These are phyloP conservation scores for Macrophomina pseudophaseolina DNA, from an alignment of 2,329 filamentous ascomycete species.

Conservation along the genomic window DNA sequence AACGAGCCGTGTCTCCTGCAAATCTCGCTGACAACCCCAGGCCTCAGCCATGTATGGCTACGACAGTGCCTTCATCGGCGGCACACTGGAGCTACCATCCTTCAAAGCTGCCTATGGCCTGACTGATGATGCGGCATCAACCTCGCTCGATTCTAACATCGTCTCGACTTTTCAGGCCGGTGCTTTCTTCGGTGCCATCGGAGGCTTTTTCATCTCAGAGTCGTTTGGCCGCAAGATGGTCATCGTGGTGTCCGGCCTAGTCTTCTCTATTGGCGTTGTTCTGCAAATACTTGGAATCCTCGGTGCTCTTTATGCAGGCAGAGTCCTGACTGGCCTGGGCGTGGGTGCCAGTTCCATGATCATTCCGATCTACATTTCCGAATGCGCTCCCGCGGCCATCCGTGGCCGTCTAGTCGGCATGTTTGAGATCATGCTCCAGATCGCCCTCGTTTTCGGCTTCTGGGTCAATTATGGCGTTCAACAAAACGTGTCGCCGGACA, in stretches of 20 bases:
- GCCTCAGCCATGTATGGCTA: slow-evolving; percentile 47
- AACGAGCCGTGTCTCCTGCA: too few relatives aligned
- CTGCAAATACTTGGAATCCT: slow-evolving; percentile 61
- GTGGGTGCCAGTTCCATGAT: slow-evolving; percentile 61
- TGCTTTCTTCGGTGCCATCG: slow-evolving; percentile 68
- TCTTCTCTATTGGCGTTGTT: slow-evolving; percentile 66
- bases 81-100: slow-evolving; percentile 64
- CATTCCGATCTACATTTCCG: slow-evolving; percentile 65
- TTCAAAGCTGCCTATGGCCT: slow-evolving; percentile 53
- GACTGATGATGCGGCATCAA: slow-evolving; percentile 42
- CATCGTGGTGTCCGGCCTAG: slow-evolving; percentile 61
- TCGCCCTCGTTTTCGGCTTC: slow-evolving; percentile 59
- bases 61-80: slow-evolving; percentile 65
- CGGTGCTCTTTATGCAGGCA: slow-evolving; percentile 61
- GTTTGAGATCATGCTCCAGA: slow-evolving; percentile 37
- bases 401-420: slow-evolving; percentile 64
- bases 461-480: slow-evolving; percentile 62
- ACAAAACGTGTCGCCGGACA: slow-evolving; percentile 51
- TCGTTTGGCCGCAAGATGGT: slow-evolving; percentile 61
- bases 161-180: slow-evolving; percentile 73
- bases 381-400: slow-evolving; percentile 64
- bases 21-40: neutral
- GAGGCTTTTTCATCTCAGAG: slow-evolving; percentile 61
- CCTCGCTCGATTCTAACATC: slow-evolving; percentile 68
- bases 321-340: slow-evolving; percentile 64